Evolutionary conservation across 495 filamentous ascomycete genomes (phyloP).

Genomic region (Trichoderma virens): DNA sequence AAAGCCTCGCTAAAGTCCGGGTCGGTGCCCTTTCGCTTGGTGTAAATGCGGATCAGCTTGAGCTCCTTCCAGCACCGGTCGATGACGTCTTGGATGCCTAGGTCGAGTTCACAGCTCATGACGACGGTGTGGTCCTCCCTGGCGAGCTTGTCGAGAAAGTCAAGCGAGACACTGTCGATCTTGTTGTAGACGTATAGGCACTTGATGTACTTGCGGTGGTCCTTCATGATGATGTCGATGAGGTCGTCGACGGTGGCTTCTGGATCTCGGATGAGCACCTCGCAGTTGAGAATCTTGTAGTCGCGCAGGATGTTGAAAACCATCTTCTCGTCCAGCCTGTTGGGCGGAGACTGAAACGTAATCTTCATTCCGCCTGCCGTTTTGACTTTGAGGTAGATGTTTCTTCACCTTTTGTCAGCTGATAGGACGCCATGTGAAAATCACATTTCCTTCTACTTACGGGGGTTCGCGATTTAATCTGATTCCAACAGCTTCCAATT

Average conservation of each 20-base stretch:
- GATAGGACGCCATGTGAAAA: background rate
- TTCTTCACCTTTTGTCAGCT: constrained; percentile 42
- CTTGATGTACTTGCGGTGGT: constrained; percentile 93
- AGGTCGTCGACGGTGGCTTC: constrained; percentile 95
- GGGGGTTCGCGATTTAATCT: constrained; percentile 87
- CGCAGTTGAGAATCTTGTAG: constrained; percentile 98
- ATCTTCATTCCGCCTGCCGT: constrained; percentile 99
- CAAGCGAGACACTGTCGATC: constrained; percentile 89
- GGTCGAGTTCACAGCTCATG: constrained; percentile 96
- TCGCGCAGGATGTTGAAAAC: constrained; percentile 92
- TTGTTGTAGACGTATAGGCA: constrained; percentile 99
- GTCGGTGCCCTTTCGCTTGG: constrained; percentile 88
- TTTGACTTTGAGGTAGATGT: constrained; percentile 97
- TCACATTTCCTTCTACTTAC: constrained; percentile 46
- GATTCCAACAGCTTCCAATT: constrained; percentile 95
- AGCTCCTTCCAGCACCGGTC: constrained; percentile 95
- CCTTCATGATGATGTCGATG: constrained; percentile 97
- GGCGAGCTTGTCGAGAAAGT: constrained; percentile 86
- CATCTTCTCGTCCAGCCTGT: constrained; percentile 93
- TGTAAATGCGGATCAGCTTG: constrained; percentile 86
- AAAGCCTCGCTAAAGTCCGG: constrained; percentile 89
- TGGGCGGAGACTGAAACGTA: constrained; percentile 84
- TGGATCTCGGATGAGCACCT: constrained; percentile 91
- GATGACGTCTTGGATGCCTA: constrained; percentile 93
- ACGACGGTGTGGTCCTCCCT: constrained; percentile 89